These are phyloP conservation scores for Cryphonectria nitschkei DNA, from an alignment of 2,329 filamentous ascomycete species.

Conservation along the genomic window DNA sequence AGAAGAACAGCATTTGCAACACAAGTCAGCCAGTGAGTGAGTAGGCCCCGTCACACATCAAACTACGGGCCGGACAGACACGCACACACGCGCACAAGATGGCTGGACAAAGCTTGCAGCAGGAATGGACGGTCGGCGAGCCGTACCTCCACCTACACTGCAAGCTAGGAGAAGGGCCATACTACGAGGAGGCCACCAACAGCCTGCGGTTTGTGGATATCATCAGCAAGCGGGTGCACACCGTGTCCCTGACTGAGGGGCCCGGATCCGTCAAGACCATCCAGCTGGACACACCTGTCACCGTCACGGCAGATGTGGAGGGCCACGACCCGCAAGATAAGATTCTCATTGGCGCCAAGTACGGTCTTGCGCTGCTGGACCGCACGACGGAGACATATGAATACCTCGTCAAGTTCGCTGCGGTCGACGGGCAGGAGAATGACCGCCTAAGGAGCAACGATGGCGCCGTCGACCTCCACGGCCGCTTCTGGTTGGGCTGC, in stretches of 20 bases:
- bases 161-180: conserved; percentile 73
- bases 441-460: conserved; percentile 75
- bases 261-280: conserved; percentile 65
- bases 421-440: conserved; percentile 42
- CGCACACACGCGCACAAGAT: conserved; percentile 32
- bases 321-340: conserved; percentile 63
- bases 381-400: conserved; percentile 59
- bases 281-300: conserved; percentile 58
- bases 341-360: conserved; percentile 79
- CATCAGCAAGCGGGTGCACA: conserved; percentile 74
- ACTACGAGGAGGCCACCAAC: conserved; percentile 68
- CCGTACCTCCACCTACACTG: conserved; percentile 67
- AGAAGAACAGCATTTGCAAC: too few species aligned
- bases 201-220: conserved; percentile 82
- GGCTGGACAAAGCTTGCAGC: conserved; percentile 44
- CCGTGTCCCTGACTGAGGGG: conserved; percentile 67
- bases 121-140: conserved; percentile 55
- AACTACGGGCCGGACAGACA: conserved; percentile 8
- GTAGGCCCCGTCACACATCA: background rate
- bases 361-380: conserved; percentile 79
- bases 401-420: conserved; percentile 54
- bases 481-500: conserved; percentile 81
- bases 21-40: background rate
- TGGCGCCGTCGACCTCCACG: conserved; percentile 77
- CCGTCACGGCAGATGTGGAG: conserved; percentile 79